Base-by-base conservation (phyloP, 345 rosid genomes). In the Firmiana major region DNA sequence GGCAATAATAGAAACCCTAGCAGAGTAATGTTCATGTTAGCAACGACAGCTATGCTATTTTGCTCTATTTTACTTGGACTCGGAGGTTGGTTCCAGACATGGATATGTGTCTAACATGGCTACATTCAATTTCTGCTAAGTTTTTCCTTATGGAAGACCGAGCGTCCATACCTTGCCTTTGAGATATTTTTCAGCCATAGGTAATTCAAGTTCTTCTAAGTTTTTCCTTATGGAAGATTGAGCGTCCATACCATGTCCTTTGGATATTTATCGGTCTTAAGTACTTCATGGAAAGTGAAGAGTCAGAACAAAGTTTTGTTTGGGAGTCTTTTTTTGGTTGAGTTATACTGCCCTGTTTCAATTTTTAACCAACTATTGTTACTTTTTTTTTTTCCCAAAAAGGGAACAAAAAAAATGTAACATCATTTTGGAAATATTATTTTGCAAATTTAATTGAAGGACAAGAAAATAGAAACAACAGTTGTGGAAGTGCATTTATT, bases 401-500 rank as follows among this genome's bases (percentile, higher is more conserved):
- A 69, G 6, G 5, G 38, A 16, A 62, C 3, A 62, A 3, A 49
- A 38, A 24, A 46, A 46, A 7, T 16, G 21, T 49, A 48, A 26
- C 43, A 17, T 70, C 59, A 48, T 70, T 69, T 38, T 26, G 58
- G 15, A 17, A 48, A 46, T 13, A 8, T 51, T 31, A 31, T 53
- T 69, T 51, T 16, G 69, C 13, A 53, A 55, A n/a, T 22, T 55
- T 40, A 73, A 21, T 22, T 11, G 1, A 38, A 51, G 0, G 28
- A 53, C 42, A 11, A 51, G 60, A 24, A 46, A 42, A 5, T 13
- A 11, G 38, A 12, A 38, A 6, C n/a, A 58, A 17, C 36, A 54
- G 64, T 36, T 38, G 36, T n/a, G 21, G 75, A 73, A 55, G 6
- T 73, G 76, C 76, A 55, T 73, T 42, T 46, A n/a, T 73, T 71